These are phyloP conservation scores for Botrytis paeoniae DNA, from an alignment of 2,329 filamentous ascomycete genomes.

Conservation along the genomic window DNA sequence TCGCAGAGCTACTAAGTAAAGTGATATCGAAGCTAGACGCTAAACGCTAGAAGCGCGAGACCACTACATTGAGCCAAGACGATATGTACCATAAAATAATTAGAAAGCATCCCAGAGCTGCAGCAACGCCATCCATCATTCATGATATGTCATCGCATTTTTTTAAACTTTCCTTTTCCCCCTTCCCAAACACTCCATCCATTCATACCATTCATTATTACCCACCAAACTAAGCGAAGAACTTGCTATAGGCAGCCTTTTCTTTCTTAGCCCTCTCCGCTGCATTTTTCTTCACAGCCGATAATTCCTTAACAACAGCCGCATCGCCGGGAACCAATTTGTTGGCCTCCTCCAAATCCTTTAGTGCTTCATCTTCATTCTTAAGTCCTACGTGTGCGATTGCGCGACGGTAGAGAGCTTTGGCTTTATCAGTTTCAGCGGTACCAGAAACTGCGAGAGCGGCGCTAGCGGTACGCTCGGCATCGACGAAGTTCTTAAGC, in stretches of 20 bases:
- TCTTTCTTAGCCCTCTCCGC: conserved; percentile 77
- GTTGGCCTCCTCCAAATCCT: conserved; percentile 72
- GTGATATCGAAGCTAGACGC: conserved; percentile 4
- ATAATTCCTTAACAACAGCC: conserved; percentile 71
- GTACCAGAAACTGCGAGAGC: conserved; percentile 67
- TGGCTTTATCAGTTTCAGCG: conserved; percentile 76
- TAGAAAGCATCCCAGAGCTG: background rate
- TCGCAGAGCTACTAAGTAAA: background rate
- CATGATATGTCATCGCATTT: background rate
- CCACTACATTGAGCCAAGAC: background rate
- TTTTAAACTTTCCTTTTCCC: background rate
- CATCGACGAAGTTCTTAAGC: conserved; percentile 68
- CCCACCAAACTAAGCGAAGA: conserved; percentile 55
- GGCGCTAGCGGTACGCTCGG: conserved; percentile 64
- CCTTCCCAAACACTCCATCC: background rate
- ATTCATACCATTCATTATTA: background rate
- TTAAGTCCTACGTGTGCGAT: conserved; percentile 72
- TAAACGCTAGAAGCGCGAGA: background rate
- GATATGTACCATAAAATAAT: background rate
- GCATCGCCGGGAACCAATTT: conserved; percentile 72
- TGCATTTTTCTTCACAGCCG: conserved; percentile 72
- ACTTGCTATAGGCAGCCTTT: conserved; percentile 89
- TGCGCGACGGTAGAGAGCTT: conserved; percentile 82
- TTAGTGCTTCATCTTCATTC: conserved; percentile 78
- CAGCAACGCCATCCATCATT: conserved; percentile 9